Conservation (phyloP, 257 asterid genomes). For the Solanum clarkiae region DNA sequence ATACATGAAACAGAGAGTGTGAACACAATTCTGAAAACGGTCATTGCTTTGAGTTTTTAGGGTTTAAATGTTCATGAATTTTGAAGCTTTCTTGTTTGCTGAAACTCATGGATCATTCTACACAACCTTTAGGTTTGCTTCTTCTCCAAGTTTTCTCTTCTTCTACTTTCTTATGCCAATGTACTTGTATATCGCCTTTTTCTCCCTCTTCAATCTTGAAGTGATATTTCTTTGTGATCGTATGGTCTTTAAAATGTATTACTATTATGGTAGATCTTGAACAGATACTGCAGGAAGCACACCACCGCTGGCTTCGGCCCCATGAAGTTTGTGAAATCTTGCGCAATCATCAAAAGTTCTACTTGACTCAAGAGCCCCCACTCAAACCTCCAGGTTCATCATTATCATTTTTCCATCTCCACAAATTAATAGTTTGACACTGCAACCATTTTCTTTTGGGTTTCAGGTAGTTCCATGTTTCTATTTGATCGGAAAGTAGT, state of each 20-base stretch:
- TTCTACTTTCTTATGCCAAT: background rate
- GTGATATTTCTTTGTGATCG: background rate
- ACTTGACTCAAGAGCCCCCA: conserved; percentile 2
- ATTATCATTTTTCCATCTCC: background rate
- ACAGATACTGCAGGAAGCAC: conserved; percentile 11
- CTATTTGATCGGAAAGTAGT: conserved; percentile 14
- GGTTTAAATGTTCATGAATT: background rate
- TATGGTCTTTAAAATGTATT: background rate
- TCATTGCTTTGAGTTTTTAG: background rate
- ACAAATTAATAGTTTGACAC: background rate
- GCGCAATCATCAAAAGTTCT: background rate
- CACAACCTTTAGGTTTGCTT: background rate
- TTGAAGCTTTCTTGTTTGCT: background rate
- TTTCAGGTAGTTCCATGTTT: conserved; percentile 10
- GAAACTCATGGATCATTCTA: background rate
- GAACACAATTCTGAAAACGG: background rate
- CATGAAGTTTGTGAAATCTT: conserved; percentile 15
- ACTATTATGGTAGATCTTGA: background rate
- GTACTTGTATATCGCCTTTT: too few species aligned
- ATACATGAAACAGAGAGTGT: background rate
- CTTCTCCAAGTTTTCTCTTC: background rate
- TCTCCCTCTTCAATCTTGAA: background rate
- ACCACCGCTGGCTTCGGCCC: conserved; percentile 14
- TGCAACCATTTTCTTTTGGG: background rate
- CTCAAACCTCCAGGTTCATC: conserved; percentile 8